Percentiles rank a stretch among this genome's conserved stretches.
Evolutionary conservation across 805 yeast species (phyloP).

Genomic region (Citeromyces nyonsensis): DNA sequence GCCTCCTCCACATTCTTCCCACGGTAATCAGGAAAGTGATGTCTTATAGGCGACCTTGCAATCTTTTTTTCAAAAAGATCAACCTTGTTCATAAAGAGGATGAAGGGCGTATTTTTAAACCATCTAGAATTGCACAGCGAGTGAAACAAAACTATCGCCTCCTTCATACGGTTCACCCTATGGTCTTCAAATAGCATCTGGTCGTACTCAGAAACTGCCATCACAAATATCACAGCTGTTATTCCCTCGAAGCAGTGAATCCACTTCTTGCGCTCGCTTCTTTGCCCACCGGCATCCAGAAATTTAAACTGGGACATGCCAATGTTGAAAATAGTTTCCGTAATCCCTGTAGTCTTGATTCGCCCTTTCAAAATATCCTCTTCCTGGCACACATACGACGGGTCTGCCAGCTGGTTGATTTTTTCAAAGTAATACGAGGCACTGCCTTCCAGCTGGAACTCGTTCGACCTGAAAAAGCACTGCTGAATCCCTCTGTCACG

Average conservation of each 20-base stretch:
- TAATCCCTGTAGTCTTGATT: constrained; percentile 90
- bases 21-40: constrained; percentile 64
- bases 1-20: constrained; percentile 62
- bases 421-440: constrained; percentile 72
- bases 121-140: constrained; percentile 73
- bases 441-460: constrained; percentile 75
- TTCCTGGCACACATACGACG: constrained; percentile 56
- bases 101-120: constrained; percentile 79
- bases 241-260: constrained; percentile 87
- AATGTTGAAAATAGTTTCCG: constrained; percentile 68
- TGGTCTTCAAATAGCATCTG: constrained; percentile 85
- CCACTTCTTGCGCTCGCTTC: constrained; percentile 88
- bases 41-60: constrained; percentile 42
- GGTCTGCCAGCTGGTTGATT: constrained; percentile 47
- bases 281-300: constrained; percentile 93
- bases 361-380: constrained; percentile 81
- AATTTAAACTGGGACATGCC: constrained; percentile 54
- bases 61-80: constrained; percentile 71
- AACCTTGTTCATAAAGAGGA: constrained; percentile 77
- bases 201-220: constrained; percentile 86
- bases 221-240: constrained; percentile 75
- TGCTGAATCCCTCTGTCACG: constrained; percentile 50
- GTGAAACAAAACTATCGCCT: constrained; percentile 72
- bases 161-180: constrained; percentile 80
- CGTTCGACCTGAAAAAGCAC: constrained; percentile 46